Conservation (phyloP, 2,329 filamentous ascomycete species). For the Colletotrichum cordylinicola region DNA sequence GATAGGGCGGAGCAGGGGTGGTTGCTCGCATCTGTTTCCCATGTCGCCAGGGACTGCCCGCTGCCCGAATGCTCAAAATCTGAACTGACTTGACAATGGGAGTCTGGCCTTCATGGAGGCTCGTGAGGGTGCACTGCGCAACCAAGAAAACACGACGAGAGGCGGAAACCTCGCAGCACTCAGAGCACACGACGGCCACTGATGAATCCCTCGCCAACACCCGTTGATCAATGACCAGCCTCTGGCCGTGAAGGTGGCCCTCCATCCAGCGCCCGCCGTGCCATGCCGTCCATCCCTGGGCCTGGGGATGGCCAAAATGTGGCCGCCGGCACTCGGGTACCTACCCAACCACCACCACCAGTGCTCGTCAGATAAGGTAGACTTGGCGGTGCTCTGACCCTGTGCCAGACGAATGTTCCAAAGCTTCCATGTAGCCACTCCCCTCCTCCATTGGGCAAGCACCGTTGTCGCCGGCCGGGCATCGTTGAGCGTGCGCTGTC, state of each 20-base stretch:
- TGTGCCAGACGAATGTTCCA: conserved; percentile 17
- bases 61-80: neutral
- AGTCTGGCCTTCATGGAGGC: neutral
- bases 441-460: conserved; percentile 8
- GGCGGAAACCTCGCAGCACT: neutral
- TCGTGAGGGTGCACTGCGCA: neutral
- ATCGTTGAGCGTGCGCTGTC: neutral
- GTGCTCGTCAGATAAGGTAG: conserved; percentile 3
- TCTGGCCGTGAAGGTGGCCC: neutral
- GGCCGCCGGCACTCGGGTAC: neutral
- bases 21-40: conserved; percentile 14
- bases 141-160: neutral
- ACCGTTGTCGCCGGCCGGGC: neutral
- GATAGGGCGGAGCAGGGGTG: conserved; percentile 17
- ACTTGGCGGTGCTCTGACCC: conserved; percentile 17
- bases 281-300: neutral
- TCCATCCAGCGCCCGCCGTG: neutral
- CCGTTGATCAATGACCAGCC: neutral
- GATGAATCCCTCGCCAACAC: neutral
- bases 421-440: conserved; percentile 17
- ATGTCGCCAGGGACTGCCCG: neutral
- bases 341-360: neutral
- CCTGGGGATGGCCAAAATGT: neutral
- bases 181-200: neutral
- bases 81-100: neutral